Evolutionary conservation across 441 rosid species (phyloP).

Genomic region (Cnidoscolus chayamansa): DNA sequence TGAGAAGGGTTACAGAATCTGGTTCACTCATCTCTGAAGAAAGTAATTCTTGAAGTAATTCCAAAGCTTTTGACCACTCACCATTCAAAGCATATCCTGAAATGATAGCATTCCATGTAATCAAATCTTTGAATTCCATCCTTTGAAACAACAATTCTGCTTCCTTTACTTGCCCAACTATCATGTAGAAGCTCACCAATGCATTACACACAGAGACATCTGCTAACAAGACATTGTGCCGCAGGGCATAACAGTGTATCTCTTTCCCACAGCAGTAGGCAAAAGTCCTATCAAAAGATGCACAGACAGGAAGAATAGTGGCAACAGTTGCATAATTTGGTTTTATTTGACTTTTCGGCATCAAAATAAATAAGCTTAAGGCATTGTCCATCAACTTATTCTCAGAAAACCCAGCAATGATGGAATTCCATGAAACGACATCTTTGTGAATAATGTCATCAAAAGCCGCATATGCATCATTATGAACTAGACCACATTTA

Average conservation of each 20-base stretch:
- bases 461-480: conserved; percentile 56
- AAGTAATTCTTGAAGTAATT: conserved; percentile 49
- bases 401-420: conserved; percentile 80
- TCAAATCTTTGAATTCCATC: conserved; percentile 67
- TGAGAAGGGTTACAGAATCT: conserved; percentile 56
- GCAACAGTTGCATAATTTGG: conserved; percentile 63
- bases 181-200: conserved; percentile 63
- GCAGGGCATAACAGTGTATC: conserved; percentile 58
- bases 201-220: conserved; percentile 67
- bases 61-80: conserved; percentile 57
- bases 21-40: conserved; percentile 33
- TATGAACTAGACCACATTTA: conserved; percentile 49
- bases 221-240: conserved; percentile 41
- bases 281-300: conserved; percentile 38
- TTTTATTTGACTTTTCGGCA: conserved; percentile 44
- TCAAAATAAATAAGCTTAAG: conserved; percentile 51
- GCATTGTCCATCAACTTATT: conserved; percentile 48
- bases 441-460: conserved; percentile 55
- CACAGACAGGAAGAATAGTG: conserved; percentile 58
- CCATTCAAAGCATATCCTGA: conserved; percentile 64
- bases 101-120: conserved; percentile 80
- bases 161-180: conserved; percentile 46
- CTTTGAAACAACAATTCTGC: conserved; percentile 56
- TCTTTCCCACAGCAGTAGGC: conserved; percentile 52
- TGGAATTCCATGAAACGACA: conserved; percentile 88